These are phyloP conservation scores for Termitomyces sp. DNA, from an alignment of 768 basidiomycete species.

Conservation along the genomic window DNA sequence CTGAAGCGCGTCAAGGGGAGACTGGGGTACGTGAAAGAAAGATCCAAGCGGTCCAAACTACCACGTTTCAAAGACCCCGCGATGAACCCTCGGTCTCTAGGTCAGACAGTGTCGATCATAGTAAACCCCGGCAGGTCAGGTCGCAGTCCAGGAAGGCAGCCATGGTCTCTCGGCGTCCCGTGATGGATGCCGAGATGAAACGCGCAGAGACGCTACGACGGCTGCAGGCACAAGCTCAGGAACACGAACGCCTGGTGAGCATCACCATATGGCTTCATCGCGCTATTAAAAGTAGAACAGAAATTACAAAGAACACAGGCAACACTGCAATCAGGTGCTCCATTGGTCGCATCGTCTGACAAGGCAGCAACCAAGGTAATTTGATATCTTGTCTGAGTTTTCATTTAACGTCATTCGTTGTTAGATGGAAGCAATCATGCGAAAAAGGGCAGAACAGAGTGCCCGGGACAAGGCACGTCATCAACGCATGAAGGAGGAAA, in stretches of 20 bases:
- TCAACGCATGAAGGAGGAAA: conserved; percentile 21
- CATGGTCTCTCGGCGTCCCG: neutral
- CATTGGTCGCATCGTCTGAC: neutral
- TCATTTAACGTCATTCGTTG: neutral
- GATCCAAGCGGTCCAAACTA: neutral
- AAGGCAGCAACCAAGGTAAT: conserved; percentile 1
- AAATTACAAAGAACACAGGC: conserved; percentile 3
- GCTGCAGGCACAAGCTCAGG: conserved; percentile 19
- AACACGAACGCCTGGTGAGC: conserved; percentile 16
- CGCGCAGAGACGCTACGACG: conserved; percentile 18
- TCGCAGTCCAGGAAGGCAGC: neutral
- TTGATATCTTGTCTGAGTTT: neutral
- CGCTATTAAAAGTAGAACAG: neutral
- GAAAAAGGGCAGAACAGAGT: conserved; percentile 29
- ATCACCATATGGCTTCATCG: neutral
- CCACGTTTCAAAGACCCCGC: neutral
- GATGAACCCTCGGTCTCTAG: neutral
- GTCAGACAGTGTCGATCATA: neutral
- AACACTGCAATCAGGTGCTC: neutral
- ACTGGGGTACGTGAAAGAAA: conserved; percentile 10
- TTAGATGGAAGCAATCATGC: conserved; percentile 19
- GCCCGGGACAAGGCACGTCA: conserved; percentile 29
- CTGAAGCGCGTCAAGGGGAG: conserved; percentile 8
- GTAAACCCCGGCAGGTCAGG: neutral
- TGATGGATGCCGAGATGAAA: conserved; percentile 12